phyloP scores from a whole-genome alignment of 2,329 filamentous ascomycete species.

The Gliomastix tumulicola region DNA sequence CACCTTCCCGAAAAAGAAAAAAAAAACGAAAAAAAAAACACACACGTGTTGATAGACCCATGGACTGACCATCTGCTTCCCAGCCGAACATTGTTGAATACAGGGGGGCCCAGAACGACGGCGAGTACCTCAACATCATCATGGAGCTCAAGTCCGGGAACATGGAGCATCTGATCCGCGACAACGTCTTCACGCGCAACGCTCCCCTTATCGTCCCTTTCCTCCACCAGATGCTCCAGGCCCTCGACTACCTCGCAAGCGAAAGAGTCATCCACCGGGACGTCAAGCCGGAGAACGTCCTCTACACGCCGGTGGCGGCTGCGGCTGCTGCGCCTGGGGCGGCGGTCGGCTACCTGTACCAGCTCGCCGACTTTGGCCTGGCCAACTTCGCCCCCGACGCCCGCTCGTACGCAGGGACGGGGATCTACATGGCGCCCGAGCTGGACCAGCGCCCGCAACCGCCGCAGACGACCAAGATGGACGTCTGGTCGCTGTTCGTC shows the following conservation, averaged over 20 bases:
- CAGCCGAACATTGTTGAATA: constrained; percentile 2
- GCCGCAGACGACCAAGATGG: constrained; percentile 5
- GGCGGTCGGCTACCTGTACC: constrained; percentile 7
- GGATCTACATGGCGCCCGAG: constrained; percentile 5
- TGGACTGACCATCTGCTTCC: too few species aligned
- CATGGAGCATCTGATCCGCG: not conserved
- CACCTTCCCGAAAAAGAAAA: too few species aligned
- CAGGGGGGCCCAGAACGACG: not conserved
- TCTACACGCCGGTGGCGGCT: constrained; percentile 3
- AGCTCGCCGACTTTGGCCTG: constrained; percentile 12
- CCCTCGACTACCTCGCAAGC: constrained; percentile 11
- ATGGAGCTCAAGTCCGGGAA: constrained; percentile 1
- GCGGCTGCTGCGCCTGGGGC: constrained; percentile 7
- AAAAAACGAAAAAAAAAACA: too few species aligned
- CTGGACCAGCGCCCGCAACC: too few species aligned
- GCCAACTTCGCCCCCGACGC: not conserved
- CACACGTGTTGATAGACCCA: too few species aligned
- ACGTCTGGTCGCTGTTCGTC: constrained; percentile 10
- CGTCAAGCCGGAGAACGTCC: constrained; percentile 10
- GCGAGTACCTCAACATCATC: not conserved
- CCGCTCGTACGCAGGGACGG: constrained; percentile 3
- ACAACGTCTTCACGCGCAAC: not conserved
- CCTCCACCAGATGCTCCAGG: constrained; percentile 10
- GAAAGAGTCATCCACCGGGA: constrained; percentile 7
- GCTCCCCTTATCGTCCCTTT: not conserved